Base-by-base conservation (phyloP, 1,139 yeast genomes). In the Meyerozyma carpophila region DNA sequence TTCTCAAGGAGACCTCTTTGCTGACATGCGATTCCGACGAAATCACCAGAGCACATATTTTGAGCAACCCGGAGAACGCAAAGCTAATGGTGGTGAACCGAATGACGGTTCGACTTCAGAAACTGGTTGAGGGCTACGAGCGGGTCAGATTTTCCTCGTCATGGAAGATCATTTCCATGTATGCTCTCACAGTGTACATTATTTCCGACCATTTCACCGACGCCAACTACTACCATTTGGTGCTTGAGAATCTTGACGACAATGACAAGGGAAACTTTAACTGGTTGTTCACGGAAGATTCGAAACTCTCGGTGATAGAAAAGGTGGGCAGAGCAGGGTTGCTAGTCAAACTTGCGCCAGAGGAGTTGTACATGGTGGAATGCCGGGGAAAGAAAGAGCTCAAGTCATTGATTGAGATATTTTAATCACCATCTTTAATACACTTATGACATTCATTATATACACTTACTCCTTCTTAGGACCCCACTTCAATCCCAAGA, bases 401-500 rank as follows among this genome's bases (percentile, higher is more conserved):
- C 47, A 64, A 59, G 47, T 56, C 61, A 37, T 62, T 71, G 38
- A 59, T 54, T 44, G 69, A 64, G 32, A 59, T 66, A 10, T 65
- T 69, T 46, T 63, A 52, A 48, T 36, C 18, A 16, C 18, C 18
- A 16, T 3, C 18, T 16, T 16, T 14, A 13, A 31, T 14, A 31
- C 20, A 8, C 10, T 21, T 13, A 31, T 31, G 20, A 16, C 3
- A n/a, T 13, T 31, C 16, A 32, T 32, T 38, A 38, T 44, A 10
- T 28, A 25, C n/a, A 32, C 28, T 40, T 31, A 21, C 36, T 79
- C 79, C 52, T 77, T 78, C 61, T 79, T 83, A 20, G 89, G 84
- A 1, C 95, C 95, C 95, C 95, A 88, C 54, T 81, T 84, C 39
- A 87, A 80, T 13, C 95, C 95, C 50, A 87, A 70, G 57, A 87